phyloP scores from a whole-genome alignment of 768 basidiomycete genomes.

The Amanita polypyramis region DNA sequence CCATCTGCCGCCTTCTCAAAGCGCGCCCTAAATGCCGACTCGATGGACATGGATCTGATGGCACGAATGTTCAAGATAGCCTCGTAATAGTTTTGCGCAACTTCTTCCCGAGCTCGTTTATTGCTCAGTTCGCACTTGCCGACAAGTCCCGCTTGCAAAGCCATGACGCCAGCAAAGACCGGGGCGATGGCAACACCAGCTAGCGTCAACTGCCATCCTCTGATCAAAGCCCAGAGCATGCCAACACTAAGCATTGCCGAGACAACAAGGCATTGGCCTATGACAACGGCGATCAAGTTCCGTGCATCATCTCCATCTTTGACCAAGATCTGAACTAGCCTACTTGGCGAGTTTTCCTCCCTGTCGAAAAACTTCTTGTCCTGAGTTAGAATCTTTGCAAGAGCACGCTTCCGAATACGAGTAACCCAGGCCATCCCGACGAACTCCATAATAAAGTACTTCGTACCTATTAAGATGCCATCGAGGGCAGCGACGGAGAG shows the following conservation, averaged over 20 bases:
- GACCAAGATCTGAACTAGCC: conserved; percentile 65
- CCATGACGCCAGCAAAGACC: conserved; percentile 68
- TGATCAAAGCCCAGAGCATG: conserved; percentile 78
- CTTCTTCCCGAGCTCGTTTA: conserved; percentile 78
- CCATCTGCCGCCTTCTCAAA: conserved; percentile 55
- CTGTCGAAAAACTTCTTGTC: conserved; percentile 86
- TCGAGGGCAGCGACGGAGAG: conserved; percentile 69
- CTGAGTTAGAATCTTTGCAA: conserved; percentile 55
- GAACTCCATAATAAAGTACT: conserved; percentile 75
- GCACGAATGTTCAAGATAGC: conserved; percentile 76
- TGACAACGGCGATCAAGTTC: conserved; percentile 59
- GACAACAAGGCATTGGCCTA: conserved; percentile 67
- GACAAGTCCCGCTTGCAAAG: conserved; percentile 62
- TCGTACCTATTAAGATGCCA: conserved; percentile 62
- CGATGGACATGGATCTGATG: conserved; percentile 83
- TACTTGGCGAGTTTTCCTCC: conserved; percentile 42
- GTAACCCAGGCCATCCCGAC: conserved; percentile 70
- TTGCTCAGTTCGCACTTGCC: conserved; percentile 66
- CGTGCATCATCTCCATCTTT: conserved; percentile 89
- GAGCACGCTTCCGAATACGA: conserved; percentile 44
- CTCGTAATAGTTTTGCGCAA: conserved; percentile 80
- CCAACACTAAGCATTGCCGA: conserved; percentile 74
- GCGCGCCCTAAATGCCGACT: conserved; percentile 51
- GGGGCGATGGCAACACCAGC: conserved; percentile 84
- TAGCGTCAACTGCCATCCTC: conserved; percentile 89